Evolutionary conservation across 768 basidiomycete species (phyloP).

Genomic region (Russula dissimulans): DNA sequence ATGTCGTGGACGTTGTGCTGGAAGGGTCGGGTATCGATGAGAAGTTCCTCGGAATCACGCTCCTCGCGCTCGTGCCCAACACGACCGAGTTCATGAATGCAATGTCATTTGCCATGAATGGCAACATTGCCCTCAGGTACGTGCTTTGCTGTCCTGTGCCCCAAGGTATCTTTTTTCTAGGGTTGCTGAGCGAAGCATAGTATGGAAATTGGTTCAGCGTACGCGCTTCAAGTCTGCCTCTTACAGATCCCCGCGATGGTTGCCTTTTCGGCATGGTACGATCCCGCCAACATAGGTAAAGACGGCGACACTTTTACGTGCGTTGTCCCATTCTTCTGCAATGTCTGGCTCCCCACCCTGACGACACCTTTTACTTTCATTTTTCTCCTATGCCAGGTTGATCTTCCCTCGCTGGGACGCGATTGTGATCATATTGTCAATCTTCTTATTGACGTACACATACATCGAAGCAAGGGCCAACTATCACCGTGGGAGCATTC

Average conservation of each 20-base stretch:
- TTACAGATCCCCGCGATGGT: constrained; percentile 99
- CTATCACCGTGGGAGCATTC: constrained; percentile 93
- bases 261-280: constrained; percentile 94
- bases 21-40: constrained; percentile 89
- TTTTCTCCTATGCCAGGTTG: constrained; percentile 41
- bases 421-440: constrained; percentile 85
- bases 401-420: constrained; percentile 99
- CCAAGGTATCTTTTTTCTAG: not conserved
- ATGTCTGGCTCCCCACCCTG: not conserved
- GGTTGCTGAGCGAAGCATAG: constrained; percentile 32
- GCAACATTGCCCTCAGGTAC: constrained; percentile 92
- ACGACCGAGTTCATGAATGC: constrained; percentile 99
- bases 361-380: not conserved
- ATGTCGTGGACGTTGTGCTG: constrained; percentile 91
- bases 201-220: constrained; percentile 99
- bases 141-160: constrained; percentile 16
- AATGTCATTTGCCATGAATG: constrained; percentile 93
- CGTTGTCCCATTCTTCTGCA: constrained; percentile 24
- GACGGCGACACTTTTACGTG: constrained; percentile 90
- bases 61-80: constrained; percentile 96
- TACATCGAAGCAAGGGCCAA: constrained; percentile 99
- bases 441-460: constrained; percentile 97
- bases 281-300: constrained; percentile 77
- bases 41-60: constrained; percentile 92
- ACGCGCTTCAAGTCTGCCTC: constrained; percentile 95